Base-by-base conservation (phyloP, 2,329 filamentous ascomycete species). In the Pseudogymnoascus destructans region DNA sequence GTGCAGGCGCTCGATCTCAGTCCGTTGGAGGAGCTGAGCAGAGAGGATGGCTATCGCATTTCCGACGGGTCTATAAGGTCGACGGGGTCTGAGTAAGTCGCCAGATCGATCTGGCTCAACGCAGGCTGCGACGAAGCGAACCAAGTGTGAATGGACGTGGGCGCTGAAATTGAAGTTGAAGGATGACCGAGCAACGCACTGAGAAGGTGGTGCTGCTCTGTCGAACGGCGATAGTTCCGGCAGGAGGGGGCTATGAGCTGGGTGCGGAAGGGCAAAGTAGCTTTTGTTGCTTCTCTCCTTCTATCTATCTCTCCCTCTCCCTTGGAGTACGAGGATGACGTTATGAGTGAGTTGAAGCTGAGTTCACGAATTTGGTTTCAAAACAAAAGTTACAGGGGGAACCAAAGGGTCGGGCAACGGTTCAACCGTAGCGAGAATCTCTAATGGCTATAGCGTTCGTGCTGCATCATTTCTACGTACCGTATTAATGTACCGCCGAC, bases 21-120 rank as follows among this genome's bases (percentile, higher is more conserved):
- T 59, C 58, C 58, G 55, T 46, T 42, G 25, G 46, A 46, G 58
- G 58, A 57, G 25, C 58, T 59, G 58, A 59, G 58, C 33, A 19
- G 30, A 30, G 17, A 42, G 11, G 11, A 25, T 40, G 35, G 55
- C 55, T 59, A 59, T 52, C 58, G 57, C 58, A 59, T 59, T 15
- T 58, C 58, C 58, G 27, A 58, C 21, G 9, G 54, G 25, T 36
- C 42, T 52, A 6, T 52, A 15, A 52, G 23, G 42, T 27, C 42
- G 42, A 52, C 42, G 11, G 30, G 42, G 42, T 52, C 23, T 11
- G 23, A 17, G 9, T n/a, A 17, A 17, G 42, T 52, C 23, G 42
- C 42, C 42, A 52, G 42, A 30, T 52, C 42, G 3, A 52, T 52
- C 42, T 52, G 42, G 42, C 42, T 52, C n/a, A 52, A 52, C 23